These are phyloP conservation scores for Blastobotrys americana DNA, from an alignment of 805 yeast species.

Conservation along the genomic window DNA sequence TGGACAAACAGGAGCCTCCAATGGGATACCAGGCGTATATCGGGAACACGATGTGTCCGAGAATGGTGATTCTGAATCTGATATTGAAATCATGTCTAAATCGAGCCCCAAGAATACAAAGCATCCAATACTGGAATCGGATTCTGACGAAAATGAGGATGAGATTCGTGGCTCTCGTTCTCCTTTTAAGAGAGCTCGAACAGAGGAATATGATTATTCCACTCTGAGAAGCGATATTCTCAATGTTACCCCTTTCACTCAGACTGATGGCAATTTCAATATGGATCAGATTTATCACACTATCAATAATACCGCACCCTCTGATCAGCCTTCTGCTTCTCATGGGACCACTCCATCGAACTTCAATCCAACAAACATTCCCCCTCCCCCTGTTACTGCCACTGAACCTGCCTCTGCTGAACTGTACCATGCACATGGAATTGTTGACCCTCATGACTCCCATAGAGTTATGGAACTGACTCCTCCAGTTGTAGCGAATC, in stretches of 20 bases:
- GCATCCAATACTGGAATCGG: background rate
- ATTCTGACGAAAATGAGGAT: background rate
- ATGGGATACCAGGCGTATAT: too few relatives aligned
- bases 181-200: background rate
- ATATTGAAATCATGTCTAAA: background rate
- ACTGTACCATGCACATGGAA: background rate
- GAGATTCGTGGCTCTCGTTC: constrained; percentile 1
- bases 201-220: background rate
- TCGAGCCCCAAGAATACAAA: background rate
- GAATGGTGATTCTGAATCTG: background rate
- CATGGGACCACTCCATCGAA: background rate
- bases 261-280: constrained; percentile 25
- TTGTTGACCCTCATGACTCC: constrained; percentile 19
- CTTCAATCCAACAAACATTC: background rate
- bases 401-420: background rate
- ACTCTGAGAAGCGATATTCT: constrained; percentile 9
- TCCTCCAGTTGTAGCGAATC: constrained; percentile 22
- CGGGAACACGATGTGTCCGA: background rate
- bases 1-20: too few relatives aligned
- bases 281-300: constrained; percentile 17
- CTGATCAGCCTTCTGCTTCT: background rate
- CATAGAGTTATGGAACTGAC: constrained; percentile 14
- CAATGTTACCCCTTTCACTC: constrained; percentile 25
- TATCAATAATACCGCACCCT: background rate
- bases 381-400: background rate